These are phyloP conservation scores for Metschnikowia anglica DNA, from an alignment of 805 yeast genomes.

Conservation along the genomic window DNA sequence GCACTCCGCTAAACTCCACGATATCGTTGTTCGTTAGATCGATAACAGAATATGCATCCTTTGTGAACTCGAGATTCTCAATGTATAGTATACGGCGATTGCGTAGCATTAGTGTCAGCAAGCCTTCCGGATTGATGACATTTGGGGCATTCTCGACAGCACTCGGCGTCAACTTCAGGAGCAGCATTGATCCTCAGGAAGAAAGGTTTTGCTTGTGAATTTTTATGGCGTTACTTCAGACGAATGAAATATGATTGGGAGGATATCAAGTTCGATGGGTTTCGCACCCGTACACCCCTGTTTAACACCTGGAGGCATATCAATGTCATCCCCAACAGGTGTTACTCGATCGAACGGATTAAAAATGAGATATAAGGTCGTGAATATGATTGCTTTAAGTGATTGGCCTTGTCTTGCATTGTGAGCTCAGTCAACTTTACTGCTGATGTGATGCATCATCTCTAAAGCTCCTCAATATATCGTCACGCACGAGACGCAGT, in stretches of 20 bases:
- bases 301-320: no score
- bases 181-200: conserved; percentile 2
- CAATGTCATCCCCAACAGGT: no score
- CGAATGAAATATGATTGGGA: no score
- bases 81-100: conserved; percentile 32
- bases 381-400: no score
- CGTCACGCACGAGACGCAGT: conserved; percentile 38
- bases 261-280: no score
- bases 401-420: no score
- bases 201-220: neutral
- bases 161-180: conserved; percentile 38
- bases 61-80: conserved; percentile 36
- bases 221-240: no score
- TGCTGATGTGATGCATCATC: neutral
- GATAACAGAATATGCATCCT: conserved; percentile 47
- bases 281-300: no score
- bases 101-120: conserved; percentile 37
- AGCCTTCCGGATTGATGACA: conserved; percentile 36
- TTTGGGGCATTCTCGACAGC: conserved; percentile 32
- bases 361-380: no score
- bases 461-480: conserved; percentile 26
- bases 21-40: conserved; percentile 79
- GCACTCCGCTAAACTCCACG: conserved; percentile 51
- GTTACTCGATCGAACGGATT: no score
- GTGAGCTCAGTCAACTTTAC: no score